Percentiles rank a stretch among this genome's conserved stretches.
phyloP scores from a whole-genome alignment of 2,329 filamentous ascomycete genomes.

The Periconia sp. region DNA sequence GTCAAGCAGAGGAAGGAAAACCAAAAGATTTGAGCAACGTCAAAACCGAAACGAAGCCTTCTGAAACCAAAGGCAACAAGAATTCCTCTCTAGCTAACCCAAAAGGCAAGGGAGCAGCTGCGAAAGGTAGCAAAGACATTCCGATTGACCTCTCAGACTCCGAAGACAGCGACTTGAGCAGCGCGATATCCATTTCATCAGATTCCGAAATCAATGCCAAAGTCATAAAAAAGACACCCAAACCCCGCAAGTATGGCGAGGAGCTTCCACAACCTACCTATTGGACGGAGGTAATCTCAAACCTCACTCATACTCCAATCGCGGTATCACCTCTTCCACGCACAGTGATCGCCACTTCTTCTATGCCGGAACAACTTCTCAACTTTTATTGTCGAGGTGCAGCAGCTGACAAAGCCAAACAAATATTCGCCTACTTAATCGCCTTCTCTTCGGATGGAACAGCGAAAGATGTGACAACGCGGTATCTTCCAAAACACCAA shows the following conservation, averaged over 20 bases:
- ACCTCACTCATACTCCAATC: slow-evolving; percentile 77
- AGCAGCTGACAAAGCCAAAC: slow-evolving; percentile 83
- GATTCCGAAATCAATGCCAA: slow-evolving; percentile 61
- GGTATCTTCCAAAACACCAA: slow-evolving; percentile 82
- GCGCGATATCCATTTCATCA: slow-evolving; percentile 51
- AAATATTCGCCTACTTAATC: slow-evolving; percentile 88
- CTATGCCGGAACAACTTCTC: slow-evolving; percentile 73
- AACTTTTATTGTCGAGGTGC: slow-evolving; percentile 82
- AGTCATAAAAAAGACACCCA: slow-evolving; percentile 49
- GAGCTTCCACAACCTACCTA: slow-evolving; percentile 87
- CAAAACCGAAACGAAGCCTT: slow-evolving; percentile 12
- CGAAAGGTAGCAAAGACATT: slow-evolving; percentile 33
- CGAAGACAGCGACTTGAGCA: slow-evolving; percentile 52
- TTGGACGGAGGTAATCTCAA: slow-evolving; percentile 90
- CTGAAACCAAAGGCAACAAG: background rate
- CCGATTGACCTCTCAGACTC: slow-evolving; percentile 58
- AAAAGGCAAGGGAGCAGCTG: slow-evolving; percentile 10
- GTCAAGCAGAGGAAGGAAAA: slow-evolving; percentile 79
- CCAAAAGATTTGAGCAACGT: slow-evolving; percentile 45
- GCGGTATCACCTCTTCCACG: slow-evolving; percentile 74
- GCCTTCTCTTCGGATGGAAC: slow-evolving; percentile 84
- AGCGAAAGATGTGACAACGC: slow-evolving; percentile 91
- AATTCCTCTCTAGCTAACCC: slow-evolving; percentile 5
- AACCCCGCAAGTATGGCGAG: slow-evolving; percentile 66
- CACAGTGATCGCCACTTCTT: slow-evolving; percentile 59